phyloP scores from a whole-genome alignment of 805 yeast species.

The Barnettozyma sp. region DNA sequence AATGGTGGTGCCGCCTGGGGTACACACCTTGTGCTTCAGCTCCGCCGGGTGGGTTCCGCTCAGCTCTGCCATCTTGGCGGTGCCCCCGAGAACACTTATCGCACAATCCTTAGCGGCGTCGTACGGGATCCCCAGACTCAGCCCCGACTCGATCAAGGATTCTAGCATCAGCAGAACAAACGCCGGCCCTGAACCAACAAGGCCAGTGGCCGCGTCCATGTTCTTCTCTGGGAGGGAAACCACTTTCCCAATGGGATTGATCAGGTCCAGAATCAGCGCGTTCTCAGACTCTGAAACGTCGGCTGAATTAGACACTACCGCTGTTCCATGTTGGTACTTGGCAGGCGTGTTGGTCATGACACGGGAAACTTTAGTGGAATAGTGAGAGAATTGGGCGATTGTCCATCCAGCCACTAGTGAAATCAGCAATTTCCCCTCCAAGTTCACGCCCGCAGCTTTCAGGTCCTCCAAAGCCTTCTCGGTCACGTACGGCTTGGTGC shows the following conservation, averaged over 20 bases:
- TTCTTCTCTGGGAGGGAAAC: constrained; percentile 74
- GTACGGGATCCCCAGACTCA: constrained; percentile 87
- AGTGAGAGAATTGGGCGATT: constrained; percentile 51
- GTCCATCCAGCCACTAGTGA: constrained; percentile 93
- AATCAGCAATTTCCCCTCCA: constrained; percentile 54
- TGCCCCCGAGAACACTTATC: constrained; percentile 89
- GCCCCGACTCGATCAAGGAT: constrained; percentile 89
- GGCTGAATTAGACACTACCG: constrained; percentile 73
- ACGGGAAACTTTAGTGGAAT: constrained; percentile 59
- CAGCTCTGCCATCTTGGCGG: constrained; percentile 80
- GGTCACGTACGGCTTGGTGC: constrained; percentile 83
- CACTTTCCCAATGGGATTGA: constrained; percentile 61
- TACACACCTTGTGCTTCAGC: constrained; percentile 80
- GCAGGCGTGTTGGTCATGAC: constrained; percentile 99
- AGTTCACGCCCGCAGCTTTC: constrained; percentile 25
- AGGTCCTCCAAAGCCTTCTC: constrained; percentile 51
- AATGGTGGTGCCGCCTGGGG: constrained; percentile 98
- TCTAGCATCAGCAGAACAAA: constrained; percentile 86
- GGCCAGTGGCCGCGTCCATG: constrained; percentile 94
- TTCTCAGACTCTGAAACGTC: constrained; percentile 41
- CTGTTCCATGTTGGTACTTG: constrained; percentile 87
- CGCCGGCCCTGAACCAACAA: constrained; percentile 97
- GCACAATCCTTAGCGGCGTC: constrained; percentile 80
- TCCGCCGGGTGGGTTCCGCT: constrained; percentile 86
- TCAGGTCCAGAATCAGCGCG: constrained; percentile 38